These are phyloP conservation scores for Backusella luteola DNA, from an alignment of 192 early-diverging fungal species.

Conservation along the genomic window DNA sequence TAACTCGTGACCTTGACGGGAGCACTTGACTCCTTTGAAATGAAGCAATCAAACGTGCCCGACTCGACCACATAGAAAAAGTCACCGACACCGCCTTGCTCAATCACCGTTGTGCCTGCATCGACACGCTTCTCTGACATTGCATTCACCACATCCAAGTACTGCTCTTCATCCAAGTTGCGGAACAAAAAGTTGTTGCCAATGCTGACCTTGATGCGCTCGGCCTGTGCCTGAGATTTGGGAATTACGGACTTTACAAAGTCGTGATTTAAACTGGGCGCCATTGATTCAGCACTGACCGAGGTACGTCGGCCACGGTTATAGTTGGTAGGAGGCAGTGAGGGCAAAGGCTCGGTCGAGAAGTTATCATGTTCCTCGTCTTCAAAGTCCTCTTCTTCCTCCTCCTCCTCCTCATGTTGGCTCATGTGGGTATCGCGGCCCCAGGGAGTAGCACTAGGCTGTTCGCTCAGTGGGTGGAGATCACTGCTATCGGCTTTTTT, in stretches of 20 bases:
- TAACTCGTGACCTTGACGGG: slow-evolving; percentile 81
- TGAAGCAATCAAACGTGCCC: slow-evolving; percentile 88
- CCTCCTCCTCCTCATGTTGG: neutral
- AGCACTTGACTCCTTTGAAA: slow-evolving; percentile 61
- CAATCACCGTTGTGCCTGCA: slow-evolving; percentile 77
- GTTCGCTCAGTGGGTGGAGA: slow-evolving; percentile 11
- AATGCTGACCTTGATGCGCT: slow-evolving; percentile 79
- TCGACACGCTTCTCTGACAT: slow-evolving; percentile 91
- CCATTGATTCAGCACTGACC: slow-evolving; percentile 96
- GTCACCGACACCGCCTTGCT: slow-evolving; percentile 95
- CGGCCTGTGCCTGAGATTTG: slow-evolving; percentile 84
- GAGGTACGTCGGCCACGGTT: slow-evolving; percentile 92
- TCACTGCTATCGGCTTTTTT: slow-evolving; percentile 5
- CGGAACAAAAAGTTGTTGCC: slow-evolving; percentile 93
- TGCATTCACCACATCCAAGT: slow-evolving; percentile 91
- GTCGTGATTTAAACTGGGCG: slow-evolving; percentile 77
- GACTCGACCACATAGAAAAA: slow-evolving; percentile 98
- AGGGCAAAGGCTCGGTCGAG: slow-evolving; percentile 30
- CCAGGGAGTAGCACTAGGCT: neutral
- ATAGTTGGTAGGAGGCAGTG: slow-evolving; percentile 52
- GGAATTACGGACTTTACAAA: slow-evolving; percentile 86
- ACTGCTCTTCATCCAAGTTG: slow-evolving; percentile 93
- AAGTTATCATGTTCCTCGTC: slow-evolving; percentile 69
- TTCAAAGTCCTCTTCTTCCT: slow-evolving; percentile 45
- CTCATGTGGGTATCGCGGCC: slow-evolving; percentile 7